These are phyloP conservation scores for Myotisia sp. DNA, from an alignment of 2,329 filamentous ascomycete species.

Conservation along the genomic window DNA sequence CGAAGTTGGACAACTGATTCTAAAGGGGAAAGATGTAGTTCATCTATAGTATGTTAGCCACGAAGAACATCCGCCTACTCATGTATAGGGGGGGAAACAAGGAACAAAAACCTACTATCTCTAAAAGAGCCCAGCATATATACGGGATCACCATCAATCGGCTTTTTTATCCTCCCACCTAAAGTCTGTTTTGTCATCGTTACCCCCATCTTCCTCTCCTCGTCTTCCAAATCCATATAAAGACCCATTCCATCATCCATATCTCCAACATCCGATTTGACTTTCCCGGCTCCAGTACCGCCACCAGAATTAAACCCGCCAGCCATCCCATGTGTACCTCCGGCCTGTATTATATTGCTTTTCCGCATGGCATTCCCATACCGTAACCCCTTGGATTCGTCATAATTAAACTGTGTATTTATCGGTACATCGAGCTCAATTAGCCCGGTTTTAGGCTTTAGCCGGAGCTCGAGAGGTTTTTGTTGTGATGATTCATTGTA, in stretches of 20 bases:
- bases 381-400: constrained; percentile 63
- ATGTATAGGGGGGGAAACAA: constrained; percentile 3
- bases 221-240: constrained; percentile 12
- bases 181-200: constrained; percentile 68
- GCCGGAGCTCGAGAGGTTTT: constrained; percentile 57
- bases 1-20: constrained; percentile 75
- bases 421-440: constrained; percentile 86
- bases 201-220: constrained; percentile 27
- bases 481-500: constrained; percentile 44
- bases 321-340: constrained; percentile 56
- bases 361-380: constrained; percentile 65
- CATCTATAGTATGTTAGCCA: constrained; percentile 39
- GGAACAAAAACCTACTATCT: constrained; percentile 44
- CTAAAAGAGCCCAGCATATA: constrained; percentile 92
- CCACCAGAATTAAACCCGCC: constrained; percentile 49
- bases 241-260: constrained; percentile 1
- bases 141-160: constrained; percentile 53
- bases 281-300: constrained; percentile 15
- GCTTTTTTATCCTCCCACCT: constrained; percentile 61
- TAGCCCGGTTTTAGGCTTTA: constrained; percentile 71
- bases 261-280: constrained; percentile 11
- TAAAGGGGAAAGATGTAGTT: constrained; percentile 74
- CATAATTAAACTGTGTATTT: constrained; percentile 59
- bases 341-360: constrained; percentile 38
- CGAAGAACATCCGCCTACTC: constrained; percentile 6